Conservation (phyloP, 495 filamentous ascomycete species). For the Cetradonia linearis region DNA sequence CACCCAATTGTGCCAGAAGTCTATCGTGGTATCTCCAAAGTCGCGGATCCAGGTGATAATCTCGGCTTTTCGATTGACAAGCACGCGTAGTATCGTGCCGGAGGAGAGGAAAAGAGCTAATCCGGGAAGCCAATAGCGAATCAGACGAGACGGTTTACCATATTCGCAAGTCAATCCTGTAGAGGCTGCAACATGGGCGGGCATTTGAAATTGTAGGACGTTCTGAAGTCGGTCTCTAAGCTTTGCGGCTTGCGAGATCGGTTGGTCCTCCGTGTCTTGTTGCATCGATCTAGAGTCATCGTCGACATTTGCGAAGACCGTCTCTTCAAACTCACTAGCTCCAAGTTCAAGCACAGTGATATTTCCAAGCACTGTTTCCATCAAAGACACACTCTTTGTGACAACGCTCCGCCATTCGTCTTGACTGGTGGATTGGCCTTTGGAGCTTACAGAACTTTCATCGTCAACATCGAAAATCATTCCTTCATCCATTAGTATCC, state of each 20-base stretch:
- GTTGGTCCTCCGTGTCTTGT: conserved; percentile 21
- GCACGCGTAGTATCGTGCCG: conserved; percentile 66
- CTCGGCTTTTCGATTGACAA: conserved; percentile 58
- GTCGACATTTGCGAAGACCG: conserved; percentile 53
- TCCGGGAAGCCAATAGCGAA: conserved; percentile 81
- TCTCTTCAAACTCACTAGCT: conserved; percentile 64
- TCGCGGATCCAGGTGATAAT: conserved; percentile 67
- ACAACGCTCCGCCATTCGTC: conserved; percentile 64
- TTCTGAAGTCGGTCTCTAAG: conserved; percentile 57
- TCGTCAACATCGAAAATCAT: conserved; percentile 49
- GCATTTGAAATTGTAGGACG: conserved; percentile 51
- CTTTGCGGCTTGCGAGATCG: conserved; percentile 38
- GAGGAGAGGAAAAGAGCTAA: conserved; percentile 58
- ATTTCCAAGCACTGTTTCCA: conserved; percentile 65
- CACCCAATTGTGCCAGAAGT: conserved; percentile 96
- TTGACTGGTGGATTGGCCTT: conserved; percentile 32
- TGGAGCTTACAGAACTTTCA: conserved; percentile 33
- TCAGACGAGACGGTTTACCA: conserved; percentile 63
- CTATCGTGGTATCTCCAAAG: conserved; percentile 62
- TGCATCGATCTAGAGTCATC: conserved; percentile 44
- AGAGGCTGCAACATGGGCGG: conserved; percentile 46
- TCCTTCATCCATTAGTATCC: conserved; percentile 74
- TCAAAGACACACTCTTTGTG: conserved; percentile 61
- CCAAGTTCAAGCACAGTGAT: conserved; percentile 43
- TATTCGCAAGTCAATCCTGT: conserved; percentile 41